phyloP scores from a whole-genome alignment of 192 early-diverging fungal genomes.

The Paraglomus brasilianum region DNA sequence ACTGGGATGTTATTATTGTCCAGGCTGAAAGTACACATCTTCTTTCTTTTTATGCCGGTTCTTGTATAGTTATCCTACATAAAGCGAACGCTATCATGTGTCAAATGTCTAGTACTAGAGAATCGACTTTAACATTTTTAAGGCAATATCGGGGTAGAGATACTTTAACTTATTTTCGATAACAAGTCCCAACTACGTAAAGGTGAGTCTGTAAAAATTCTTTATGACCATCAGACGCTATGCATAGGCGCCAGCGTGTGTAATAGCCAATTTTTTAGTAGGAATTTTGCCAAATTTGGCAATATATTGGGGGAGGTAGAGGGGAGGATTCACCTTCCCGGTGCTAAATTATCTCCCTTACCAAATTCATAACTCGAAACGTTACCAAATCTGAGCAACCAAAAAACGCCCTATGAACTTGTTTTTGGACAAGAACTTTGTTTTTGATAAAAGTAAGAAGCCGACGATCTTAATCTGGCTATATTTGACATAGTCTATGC shows the following conservation, averaged over 20 bases:
- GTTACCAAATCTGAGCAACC: too few species aligned
- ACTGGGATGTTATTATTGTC: conserved; percentile 8
- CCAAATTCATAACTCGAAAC: too few species aligned
- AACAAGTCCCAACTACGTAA: conserved; percentile 12
- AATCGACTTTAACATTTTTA: conserved; percentile 19
- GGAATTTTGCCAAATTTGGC: too few species aligned
- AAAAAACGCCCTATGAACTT: too few species aligned
- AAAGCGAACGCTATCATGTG: neutral
- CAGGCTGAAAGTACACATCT: conserved; percentile 4
- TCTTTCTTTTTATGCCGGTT: neutral
- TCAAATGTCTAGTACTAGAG: conserved; percentile 10
- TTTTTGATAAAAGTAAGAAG: too few species aligned
- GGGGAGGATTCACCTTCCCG: too few species aligned
- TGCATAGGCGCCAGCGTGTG: conserved; percentile 8
- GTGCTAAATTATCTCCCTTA: too few species aligned
- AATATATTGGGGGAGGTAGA: too few species aligned
- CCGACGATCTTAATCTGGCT: too few species aligned
- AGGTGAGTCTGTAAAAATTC: conserved; percentile 24
- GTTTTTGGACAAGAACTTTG: too few species aligned
- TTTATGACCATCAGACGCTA: conserved; percentile 22
- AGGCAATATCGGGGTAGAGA: conserved; percentile 17
- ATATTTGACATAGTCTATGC: too few species aligned
- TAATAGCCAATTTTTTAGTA: too few species aligned
- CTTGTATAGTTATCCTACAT: neutral
- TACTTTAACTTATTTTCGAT: conserved; percentile 20